Evolutionary conservation across 202 grass and related monocot species (phyloP).

Genomic region (Musa balbisiana): DNA sequence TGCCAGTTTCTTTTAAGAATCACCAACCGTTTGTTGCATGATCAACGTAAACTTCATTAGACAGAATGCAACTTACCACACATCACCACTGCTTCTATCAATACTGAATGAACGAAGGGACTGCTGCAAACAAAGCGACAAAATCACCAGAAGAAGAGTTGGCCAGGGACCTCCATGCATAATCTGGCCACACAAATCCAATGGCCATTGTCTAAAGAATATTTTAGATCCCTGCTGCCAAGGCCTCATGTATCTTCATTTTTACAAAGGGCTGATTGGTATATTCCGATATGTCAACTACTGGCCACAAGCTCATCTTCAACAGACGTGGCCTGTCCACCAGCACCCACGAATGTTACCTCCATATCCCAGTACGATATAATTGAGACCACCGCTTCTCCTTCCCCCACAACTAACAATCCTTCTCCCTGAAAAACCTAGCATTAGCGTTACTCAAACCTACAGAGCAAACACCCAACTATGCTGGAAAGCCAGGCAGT

Average conservation of each 20-base stretch:
- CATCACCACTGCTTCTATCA: too few relatives aligned
- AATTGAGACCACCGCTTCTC: background rate
- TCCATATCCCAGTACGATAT: constrained; percentile 5
- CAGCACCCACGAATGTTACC: constrained; percentile 8
- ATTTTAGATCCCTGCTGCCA: background rate
- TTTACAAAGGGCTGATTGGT: background rate
- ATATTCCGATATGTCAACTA: constrained; percentile 6
- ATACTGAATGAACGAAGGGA: too few relatives aligned
- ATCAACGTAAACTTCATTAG: too few relatives aligned
- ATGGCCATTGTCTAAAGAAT: background rate
- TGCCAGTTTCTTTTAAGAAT: too few relatives aligned
- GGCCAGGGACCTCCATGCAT: too few relatives aligned
- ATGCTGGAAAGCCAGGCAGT: constrained; percentile 53
- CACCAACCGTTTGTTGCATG: too few relatives aligned
- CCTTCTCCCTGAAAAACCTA: background rate
- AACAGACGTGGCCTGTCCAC: constrained; percentile 18
- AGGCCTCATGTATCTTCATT: background rate
- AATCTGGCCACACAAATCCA: too few relatives aligned
- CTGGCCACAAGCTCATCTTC: background rate
- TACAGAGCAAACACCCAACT: too few relatives aligned
- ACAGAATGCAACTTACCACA: too few relatives aligned
- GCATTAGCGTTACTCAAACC: background rate
- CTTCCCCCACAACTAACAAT: background rate
- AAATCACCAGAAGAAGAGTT: too few relatives aligned
- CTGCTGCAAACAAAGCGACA: too few relatives aligned